Percentiles rank a stretch among this genome's conserved stretches.
These are phyloP conservation scores for Penicillium crystallinum DNA, from an alignment of 495 filamentous ascomycete genomes.

Conservation along the genomic window DNA sequence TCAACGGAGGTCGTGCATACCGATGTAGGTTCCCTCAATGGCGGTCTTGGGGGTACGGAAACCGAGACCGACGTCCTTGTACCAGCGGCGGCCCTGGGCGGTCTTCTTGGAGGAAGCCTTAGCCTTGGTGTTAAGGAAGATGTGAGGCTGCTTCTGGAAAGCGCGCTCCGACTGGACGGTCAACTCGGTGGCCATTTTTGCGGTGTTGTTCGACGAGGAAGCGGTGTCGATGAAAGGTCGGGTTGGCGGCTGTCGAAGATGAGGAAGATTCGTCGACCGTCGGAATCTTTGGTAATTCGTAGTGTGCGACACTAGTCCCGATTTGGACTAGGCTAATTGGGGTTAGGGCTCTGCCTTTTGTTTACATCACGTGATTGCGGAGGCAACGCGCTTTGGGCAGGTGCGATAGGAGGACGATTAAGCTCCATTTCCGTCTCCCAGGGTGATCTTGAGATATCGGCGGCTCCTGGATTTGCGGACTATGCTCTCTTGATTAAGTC, in stretches of 20 bases:
- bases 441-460: neutral
- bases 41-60: conserved; percentile 97
- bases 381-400: conserved; percentile 29
- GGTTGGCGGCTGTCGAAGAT: conserved; percentile 38
- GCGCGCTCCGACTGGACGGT: conserved; percentile 97
- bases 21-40: conserved; percentile 98
- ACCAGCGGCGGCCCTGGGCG: conserved; percentile 95
- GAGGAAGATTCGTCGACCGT: conserved; percentile 39
- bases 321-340: conserved; percentile 29
- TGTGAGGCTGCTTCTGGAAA: conserved; percentile 99
- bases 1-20: conserved; percentile 57
- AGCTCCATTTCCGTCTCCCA: neutral
- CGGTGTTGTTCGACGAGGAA: conserved; percentile 51
- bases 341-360: conserved; percentile 45
- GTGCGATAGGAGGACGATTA: conserved; percentile 4
- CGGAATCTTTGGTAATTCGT: conserved; percentile 32
- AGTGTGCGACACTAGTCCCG: conserved; percentile 37
- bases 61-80: conserved; percentile 98
- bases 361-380: conserved; percentile 37
- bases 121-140: conserved; percentile 92
- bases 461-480: neutral
- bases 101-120: conserved; percentile 79
- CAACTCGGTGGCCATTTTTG: conserved; percentile 95
- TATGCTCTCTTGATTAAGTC: neutral
- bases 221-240: conserved; percentile 37